Base-by-base conservation (phyloP, 1,139 yeast genomes). In the Yamadazyma friedrichii region DNA sequence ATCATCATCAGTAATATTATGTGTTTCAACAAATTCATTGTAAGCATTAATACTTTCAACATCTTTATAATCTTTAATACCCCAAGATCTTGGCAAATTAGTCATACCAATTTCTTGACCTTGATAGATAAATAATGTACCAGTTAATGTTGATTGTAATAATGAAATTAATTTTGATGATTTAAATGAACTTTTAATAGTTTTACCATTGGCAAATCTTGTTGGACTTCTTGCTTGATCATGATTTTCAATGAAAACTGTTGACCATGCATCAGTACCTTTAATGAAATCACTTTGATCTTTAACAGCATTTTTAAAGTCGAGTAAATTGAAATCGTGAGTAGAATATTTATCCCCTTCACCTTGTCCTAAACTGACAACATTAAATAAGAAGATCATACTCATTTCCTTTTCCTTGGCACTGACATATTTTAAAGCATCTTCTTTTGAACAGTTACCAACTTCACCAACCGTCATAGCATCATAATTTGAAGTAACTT, bases 81-180 rank as follows among this genome's bases (percentile, higher is more conserved):
- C 63, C 82, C 82, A 75, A 27, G 59, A 54, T 40, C 57, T 50
- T 31, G 74, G 70, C 13, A 50, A 33, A 50, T 79, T 79, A 38
- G 70, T 67, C 77, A 74, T 76, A 35, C 79, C 84, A 44, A 79
- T 65, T 54, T 79, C 84, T 54, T 79, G 84, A 41, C 84, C 84
- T 56, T 79, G 83, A 56, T 78, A 78, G 33, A 79, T 59, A 58
- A 67, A 79, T 44, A 78, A 61, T 6, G 84, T 78, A 39, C 84
- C 84, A 22, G 80, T 72, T 49, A 76, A 65, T 5, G 79, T 51
- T 10, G 70, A 49, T 50, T 72, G 70, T 52, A 78, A 60, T 42
- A 74, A 50, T 4, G 80, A 66, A 46, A 79, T 55, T 56, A 78
- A 60, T 54, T 78, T 77, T 16, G 78, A 78, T 26, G 78, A 67